phyloP scores from a whole-genome alignment of 106 monocot species.

The Allium cepa region DNA sequence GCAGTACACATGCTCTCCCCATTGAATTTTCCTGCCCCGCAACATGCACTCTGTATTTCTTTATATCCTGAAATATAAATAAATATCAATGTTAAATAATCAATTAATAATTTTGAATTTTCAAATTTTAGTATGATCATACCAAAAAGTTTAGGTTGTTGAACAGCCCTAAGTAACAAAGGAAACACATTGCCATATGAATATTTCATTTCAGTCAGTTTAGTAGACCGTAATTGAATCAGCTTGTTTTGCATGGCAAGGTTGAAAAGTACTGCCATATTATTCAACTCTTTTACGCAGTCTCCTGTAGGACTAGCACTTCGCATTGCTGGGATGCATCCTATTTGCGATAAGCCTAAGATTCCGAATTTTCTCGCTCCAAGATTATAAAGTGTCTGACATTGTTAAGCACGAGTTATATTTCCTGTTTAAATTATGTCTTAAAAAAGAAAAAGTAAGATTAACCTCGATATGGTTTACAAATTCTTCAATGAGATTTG shows the following conservation, averaged over 20 bases:
- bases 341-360: slow-evolving; percentile 12
- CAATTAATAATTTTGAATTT: background rate
- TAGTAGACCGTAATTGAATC: slow-evolving; percentile 11
- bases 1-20: slow-evolving; percentile 8
- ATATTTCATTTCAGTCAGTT: slow-evolving; percentile 25
- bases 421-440: background rate
- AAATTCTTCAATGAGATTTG: slow-evolving; percentile 3
- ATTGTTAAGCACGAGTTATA: background rate
- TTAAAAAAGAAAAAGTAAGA: background rate
- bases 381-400: slow-evolving; percentile 17
- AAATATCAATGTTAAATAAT: background rate
- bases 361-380: slow-evolving; percentile 37
- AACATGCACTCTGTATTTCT: slow-evolving; percentile 17
- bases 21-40: slow-evolving; percentile 17
- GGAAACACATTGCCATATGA: slow-evolving; percentile 16
- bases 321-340: slow-evolving; percentile 22
- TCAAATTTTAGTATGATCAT: background rate
- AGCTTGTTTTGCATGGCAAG: background rate
- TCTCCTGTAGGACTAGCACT: slow-evolving; percentile 7
- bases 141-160: slow-evolving; percentile 2
- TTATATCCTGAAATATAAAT: slow-evolving; percentile 11
- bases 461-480: slow-evolving; percentile 15
- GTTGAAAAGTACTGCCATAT: slow-evolving; percentile 16
- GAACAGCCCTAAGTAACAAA: background rate
- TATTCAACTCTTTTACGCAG: slow-evolving; percentile 21